Conservation (phyloP, 768 basidiomycete genomes). For the Cantharellus cinnabarinus region DNA sequence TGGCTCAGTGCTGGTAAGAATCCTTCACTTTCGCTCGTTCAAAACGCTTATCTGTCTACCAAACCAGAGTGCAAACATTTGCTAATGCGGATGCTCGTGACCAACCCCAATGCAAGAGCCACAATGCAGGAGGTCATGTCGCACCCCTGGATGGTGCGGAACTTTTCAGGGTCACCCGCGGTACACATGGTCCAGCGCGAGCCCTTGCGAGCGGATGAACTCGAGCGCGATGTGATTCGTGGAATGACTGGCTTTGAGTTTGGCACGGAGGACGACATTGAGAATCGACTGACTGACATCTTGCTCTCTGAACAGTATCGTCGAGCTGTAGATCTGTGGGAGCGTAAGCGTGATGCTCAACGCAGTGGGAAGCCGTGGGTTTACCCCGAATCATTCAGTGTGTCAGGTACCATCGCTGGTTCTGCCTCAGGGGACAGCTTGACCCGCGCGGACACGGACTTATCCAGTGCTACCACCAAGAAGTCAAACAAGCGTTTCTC, state of each 20-base stretch:
- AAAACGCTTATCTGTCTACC: not conserved
- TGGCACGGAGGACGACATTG: constrained; percentile 72
- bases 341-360: constrained; percentile 23
- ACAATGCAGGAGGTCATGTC: constrained; percentile 63
- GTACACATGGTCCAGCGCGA: constrained; percentile 75
- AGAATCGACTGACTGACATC: constrained; percentile 45
- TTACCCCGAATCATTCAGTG: constrained; percentile 1
- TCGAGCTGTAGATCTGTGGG: constrained; percentile 57
- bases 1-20: constrained; percentile 79
- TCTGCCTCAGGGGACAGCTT: constrained; percentile 5
- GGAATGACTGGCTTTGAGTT: constrained; percentile 97
- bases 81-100: constrained; percentile 88
- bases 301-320: constrained; percentile 62
- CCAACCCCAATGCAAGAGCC: constrained; percentile 70
- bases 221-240: constrained; percentile 68
- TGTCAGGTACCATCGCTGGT: not conserved
- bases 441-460: not conserved
- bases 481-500: constrained; percentile 76
- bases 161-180: constrained; percentile 60
- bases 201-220: constrained; percentile 71
- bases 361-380: constrained; percentile 7
- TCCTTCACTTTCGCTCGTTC: not conserved
- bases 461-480: constrained; percentile 19
- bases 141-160: constrained; percentile 88
- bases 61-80: constrained; percentile 78